A percentile compares a stretch with the other conserved stretches of the same genome.
These are phyloP conservation scores for Candida coquimbonensis DNA, from an alignment of 805 yeast genomes.

Conservation along the genomic window DNA sequence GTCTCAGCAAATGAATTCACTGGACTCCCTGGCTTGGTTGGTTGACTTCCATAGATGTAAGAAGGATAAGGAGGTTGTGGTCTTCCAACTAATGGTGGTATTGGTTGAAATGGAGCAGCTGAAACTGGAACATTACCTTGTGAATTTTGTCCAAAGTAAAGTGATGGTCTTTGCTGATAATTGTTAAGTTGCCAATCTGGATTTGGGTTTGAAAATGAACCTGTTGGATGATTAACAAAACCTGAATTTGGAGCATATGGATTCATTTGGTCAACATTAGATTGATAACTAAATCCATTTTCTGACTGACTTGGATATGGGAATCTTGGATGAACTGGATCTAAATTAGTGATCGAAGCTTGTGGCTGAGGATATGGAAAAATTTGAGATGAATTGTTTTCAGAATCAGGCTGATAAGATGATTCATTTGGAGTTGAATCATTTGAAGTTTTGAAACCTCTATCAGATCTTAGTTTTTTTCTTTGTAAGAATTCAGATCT, in stretches of 20 bases:
- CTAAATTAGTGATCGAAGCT: background rate
- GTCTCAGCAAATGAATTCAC: background rate
- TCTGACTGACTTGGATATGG: conserved; percentile 7
- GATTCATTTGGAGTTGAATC: conserved; percentile 12
- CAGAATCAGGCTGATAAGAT: background rate
- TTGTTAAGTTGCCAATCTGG: conserved; percentile 9
- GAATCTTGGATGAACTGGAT: conserved; percentile 1
- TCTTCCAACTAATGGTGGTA: no score
- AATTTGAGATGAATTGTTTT: conserved; percentile 3
- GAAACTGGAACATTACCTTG: background rate
- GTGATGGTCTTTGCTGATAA: conserved; percentile 5
- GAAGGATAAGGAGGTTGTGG: background rate
- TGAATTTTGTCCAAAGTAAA: conserved; percentile 4
- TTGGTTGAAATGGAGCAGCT: background rate
- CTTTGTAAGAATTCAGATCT: conserved; percentile 22
- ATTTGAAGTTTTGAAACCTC: conserved; percentile 13
- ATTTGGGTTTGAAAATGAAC: background rate
- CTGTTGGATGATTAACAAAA: conserved; percentile 1
- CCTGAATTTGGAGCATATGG: conserved; percentile 1
- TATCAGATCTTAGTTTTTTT: conserved; percentile 19
- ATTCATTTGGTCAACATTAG: conserved; percentile 4
- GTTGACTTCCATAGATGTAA: conserved; percentile 4
- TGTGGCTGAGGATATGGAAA: conserved; percentile 3
- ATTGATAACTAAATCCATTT: conserved; percentile 6
- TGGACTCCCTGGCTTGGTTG: conserved; percentile 1